phyloP scores from a whole-genome alignment of 2,329 filamentous ascomycete species.

The Cladophialophora exuberans region DNA sequence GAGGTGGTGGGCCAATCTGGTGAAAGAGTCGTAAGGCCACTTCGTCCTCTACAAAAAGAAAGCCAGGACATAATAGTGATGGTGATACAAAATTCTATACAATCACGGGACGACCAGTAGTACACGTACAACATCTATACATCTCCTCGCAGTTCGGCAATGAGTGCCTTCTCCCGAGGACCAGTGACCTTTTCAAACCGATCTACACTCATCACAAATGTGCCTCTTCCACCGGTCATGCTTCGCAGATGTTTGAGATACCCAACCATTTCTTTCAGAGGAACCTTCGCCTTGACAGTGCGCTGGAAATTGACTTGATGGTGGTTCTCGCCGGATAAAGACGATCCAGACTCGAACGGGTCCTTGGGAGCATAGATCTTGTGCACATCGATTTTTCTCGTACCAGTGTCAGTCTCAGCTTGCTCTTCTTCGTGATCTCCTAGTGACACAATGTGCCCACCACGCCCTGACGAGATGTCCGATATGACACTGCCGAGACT shows the following conservation, averaged over 20 bases:
- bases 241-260: conserved; percentile 88
- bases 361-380: conserved; percentile 88
- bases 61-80: not conserved
- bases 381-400: conserved; percentile 64
- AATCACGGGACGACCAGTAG: too few species aligned
- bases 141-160: conserved; percentile 49
- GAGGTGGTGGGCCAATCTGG: conserved; percentile 5
- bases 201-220: conserved; percentile 75
- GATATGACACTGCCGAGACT: conserved; percentile 82
- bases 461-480: conserved; percentile 73
- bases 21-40: not conserved
- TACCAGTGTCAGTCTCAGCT: conserved; percentile 34
- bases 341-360: conserved; percentile 63
- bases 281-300: conserved; percentile 81
- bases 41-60: not conserved
- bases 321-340: conserved; percentile 36
- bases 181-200: conserved; percentile 69
- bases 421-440: conserved; percentile 51
- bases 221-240: conserved; percentile 81
- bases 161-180: conserved; percentile 61
- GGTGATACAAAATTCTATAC: conserved; percentile 2
- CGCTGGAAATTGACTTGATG: conserved; percentile 50
- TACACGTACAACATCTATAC: too few species aligned
- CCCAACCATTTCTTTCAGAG: conserved; percentile 94
- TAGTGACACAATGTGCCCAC: conserved; percentile 73